phyloP scores from a whole-genome alignment of 202 grass and related monocot genomes.

The Saccharum hybrid region DNA sequence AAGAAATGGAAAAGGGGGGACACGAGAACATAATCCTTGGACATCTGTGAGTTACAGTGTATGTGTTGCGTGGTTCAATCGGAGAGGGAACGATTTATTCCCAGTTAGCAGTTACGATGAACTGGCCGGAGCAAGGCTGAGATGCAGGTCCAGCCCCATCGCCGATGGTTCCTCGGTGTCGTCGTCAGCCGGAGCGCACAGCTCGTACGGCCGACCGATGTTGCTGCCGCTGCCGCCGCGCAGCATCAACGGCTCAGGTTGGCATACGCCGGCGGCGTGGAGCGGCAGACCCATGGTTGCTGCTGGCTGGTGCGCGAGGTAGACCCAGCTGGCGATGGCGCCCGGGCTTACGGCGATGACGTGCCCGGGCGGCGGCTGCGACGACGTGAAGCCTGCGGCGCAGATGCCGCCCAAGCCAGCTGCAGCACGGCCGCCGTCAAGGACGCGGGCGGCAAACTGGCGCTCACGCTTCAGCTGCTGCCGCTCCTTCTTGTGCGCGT shows the following conservation, averaged over 20 bases:
- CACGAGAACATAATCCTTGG: not conserved
- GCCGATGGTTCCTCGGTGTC: not conserved
- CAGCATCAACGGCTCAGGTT: not conserved
- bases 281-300: constrained; percentile 48
- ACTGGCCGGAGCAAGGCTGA: constrained; percentile 73
- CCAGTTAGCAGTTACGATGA: not conserved
- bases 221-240: not conserved
- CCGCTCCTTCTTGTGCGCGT: constrained; percentile 97
- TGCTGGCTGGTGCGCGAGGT: constrained; percentile 59
- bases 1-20: not conserved
- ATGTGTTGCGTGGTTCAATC: not conserved
- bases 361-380: constrained; percentile 48
- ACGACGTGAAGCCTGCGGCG: constrained; percentile 56
- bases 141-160: constrained; percentile 84
- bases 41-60: not conserved
- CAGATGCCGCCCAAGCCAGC: constrained; percentile 35
- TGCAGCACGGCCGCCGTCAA: constrained; percentile 53
- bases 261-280: constrained; percentile 37
- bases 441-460: constrained; percentile 46
- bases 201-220: not conserved
- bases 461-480: constrained; percentile 77
- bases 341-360: constrained; percentile 56
- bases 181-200: not conserved
- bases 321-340: constrained; percentile 72
- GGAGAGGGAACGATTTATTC: not conserved